These are phyloP conservation scores for Kuraishia hungarica DNA, from an alignment of 805 yeast species.

Conservation along the genomic window DNA sequence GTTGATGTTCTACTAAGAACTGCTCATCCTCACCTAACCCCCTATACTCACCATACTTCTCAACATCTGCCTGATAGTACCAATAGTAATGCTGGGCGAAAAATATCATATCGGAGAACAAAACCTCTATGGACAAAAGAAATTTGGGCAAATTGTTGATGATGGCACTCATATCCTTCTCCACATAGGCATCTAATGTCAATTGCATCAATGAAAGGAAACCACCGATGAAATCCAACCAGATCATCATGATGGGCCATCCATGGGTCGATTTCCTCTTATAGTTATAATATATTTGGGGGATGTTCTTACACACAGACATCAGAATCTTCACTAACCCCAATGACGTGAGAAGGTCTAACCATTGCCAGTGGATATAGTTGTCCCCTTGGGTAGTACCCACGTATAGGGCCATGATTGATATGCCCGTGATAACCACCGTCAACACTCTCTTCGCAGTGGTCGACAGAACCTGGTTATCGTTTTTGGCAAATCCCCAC, in stretches of 20 bases:
- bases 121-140: constrained; percentile 21
- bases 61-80: constrained; percentile 16
- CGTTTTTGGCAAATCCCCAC: constrained; percentile 25
- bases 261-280: constrained; percentile 27
- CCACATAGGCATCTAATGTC: constrained; percentile 18
- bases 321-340: constrained; percentile 23
- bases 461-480: constrained; percentile 18
- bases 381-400: constrained; percentile 8
- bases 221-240: constrained; percentile 23
- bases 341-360: constrained; percentile 21
- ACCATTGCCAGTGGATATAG: constrained; percentile 16
- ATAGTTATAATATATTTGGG: constrained; percentile 23
- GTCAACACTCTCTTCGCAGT: constrained; percentile 10
- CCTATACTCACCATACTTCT: constrained; percentile 13
- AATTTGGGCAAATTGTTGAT: constrained; percentile 24
- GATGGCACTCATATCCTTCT: constrained; percentile 15
- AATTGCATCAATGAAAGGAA: constrained; percentile 20
- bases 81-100: constrained; percentile 23
- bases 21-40: constrained; percentile 22
- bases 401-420: constrained; percentile 10
- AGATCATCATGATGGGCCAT: constrained; percentile 27
- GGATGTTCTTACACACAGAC: constrained; percentile 27
- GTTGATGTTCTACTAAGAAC: constrained; percentile 20
- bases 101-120: constrained; percentile 19
- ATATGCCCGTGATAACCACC: constrained; percentile 3